Evolutionary conservation across 1,139 yeast species (phyloP).

Genomic region (Arxiozyma bovina): DNA sequence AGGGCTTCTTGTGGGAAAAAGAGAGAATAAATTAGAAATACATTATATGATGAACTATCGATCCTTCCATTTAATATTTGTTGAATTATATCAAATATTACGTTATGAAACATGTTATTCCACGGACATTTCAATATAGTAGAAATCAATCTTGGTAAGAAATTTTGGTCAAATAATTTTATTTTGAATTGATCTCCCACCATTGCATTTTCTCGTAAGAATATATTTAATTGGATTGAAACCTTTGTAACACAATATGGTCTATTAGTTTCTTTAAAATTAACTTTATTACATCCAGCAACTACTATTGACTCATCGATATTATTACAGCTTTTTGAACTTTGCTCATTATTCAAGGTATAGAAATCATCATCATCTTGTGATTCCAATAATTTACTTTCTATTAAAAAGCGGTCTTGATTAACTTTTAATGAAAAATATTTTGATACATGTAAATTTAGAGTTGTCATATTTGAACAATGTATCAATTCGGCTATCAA

Average conservation of each 20-base stretch:
- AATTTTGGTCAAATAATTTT: conserved; percentile 71
- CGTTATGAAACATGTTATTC: conserved; percentile 95
- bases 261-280: conserved; percentile 1
- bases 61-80: conserved; percentile 91
- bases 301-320: neutral
- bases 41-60: conserved; percentile 75
- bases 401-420: conserved; percentile 41
- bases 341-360: neutral
- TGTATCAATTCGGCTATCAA: conserved; percentile 88
- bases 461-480: conserved; percentile 90
- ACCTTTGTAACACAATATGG: neutral
- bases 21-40: conserved; percentile 47
- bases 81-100: conserved; percentile 93
- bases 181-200: conserved; percentile 86
- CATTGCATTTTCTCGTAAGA: conserved; percentile 62
- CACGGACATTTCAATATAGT: conserved; percentile 93
- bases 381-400: neutral
- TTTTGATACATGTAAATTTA: conserved; percentile 82
- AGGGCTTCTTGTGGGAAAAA: conserved; percentile 4
- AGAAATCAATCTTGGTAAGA: conserved; percentile 63
- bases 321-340: too few species aligned
- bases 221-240: conserved; percentile 24
- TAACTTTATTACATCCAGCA: neutral
- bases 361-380: neutral
- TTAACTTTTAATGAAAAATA: conserved; percentile 71